Evolutionary conservation across 2,329 filamentous ascomycete species (phyloP).

Genomic region (Ilyonectria robusta): DNA sequence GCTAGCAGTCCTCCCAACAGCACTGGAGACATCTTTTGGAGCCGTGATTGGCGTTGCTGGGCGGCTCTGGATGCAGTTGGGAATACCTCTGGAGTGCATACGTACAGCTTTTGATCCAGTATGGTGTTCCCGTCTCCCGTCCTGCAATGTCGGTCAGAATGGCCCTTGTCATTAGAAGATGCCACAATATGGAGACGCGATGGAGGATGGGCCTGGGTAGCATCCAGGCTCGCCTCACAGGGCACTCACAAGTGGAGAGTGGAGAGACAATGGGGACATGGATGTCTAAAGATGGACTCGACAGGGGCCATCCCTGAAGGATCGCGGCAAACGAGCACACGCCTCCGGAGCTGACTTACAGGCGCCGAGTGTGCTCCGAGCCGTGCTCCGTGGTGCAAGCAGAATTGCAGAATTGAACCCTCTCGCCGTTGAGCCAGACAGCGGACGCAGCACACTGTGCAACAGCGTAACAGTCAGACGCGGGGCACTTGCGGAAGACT

Average conservation of each 20-base stretch:
- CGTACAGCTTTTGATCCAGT: constrained; percentile 1
- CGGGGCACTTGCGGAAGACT: background rate
- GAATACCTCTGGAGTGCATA: background rate
- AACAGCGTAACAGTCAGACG: background rate
- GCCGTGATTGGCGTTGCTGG: background rate
- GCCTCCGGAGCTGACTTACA: constrained; percentile 5
- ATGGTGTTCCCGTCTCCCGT: background rate
- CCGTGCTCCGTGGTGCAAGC: background rate
- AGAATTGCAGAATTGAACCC: background rate
- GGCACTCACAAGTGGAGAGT: constrained; percentile 15
- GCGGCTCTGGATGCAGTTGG: constrained; percentile 9
- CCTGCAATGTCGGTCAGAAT: constrained; percentile 1
- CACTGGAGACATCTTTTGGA: background rate
- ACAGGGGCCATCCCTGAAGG: constrained; percentile 13
- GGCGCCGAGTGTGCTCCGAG: background rate
- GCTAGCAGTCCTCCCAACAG: constrained; percentile 24
- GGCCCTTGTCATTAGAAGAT: constrained; percentile 12
- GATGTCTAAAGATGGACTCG: constrained; percentile 14
- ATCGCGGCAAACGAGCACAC: constrained; percentile 29
- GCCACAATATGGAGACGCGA: background rate
- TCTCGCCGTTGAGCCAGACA: background rate
- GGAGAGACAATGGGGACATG: background rate
- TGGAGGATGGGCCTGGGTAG: background rate
- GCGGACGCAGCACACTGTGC: background rate
- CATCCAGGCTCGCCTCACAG: constrained; percentile 21